phyloP scores from a whole-genome alignment of 1,139 yeast species.

The Blastobotrys petasosporus region DNA sequence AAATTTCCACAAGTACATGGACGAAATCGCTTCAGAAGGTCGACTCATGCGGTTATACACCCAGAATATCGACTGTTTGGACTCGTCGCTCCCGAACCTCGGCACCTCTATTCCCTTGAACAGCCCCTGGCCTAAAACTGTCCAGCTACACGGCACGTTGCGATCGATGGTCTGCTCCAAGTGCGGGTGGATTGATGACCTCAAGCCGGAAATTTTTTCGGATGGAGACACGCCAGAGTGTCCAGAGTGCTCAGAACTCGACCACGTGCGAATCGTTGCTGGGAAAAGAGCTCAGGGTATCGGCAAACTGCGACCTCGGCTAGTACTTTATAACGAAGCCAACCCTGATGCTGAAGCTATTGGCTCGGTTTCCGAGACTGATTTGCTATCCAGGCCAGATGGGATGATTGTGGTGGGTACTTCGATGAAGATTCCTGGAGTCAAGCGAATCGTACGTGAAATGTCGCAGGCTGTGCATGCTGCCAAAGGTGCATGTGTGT shows the following conservation, averaged over 20 bases:
- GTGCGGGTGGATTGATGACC: constrained; percentile 48
- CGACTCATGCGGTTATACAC: constrained; percentile 62
- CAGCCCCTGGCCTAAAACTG: constrained; percentile 46
- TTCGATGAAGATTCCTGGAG: constrained; percentile 81
- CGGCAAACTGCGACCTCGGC: constrained; percentile 74
- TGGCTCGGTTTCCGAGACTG: constrained; percentile 65
- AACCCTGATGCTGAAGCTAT: constrained; percentile 85
- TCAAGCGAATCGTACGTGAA: constrained; percentile 64
- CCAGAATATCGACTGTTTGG: constrained; percentile 44
- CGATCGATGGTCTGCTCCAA: constrained; percentile 68
- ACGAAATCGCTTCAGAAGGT: constrained; percentile 53
- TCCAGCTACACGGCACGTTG: constrained; percentile 79
- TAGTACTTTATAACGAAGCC: constrained; percentile 77
- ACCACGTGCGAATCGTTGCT: constrained; percentile 43
- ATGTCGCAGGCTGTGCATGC: constrained; percentile 62
- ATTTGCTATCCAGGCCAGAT: constrained; percentile 53
- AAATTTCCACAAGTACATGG: constrained; percentile 60
- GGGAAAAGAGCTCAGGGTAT: constrained; percentile 74
- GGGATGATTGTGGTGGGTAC: constrained; percentile 81
- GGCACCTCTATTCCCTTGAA: constrained; percentile 44
- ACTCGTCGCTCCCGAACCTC: constrained; percentile 41
- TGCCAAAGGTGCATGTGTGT: constrained; percentile 50
- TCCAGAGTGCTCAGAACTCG: constrained; percentile 52
- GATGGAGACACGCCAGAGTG: constrained; percentile 43
- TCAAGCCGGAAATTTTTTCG: constrained; percentile 39